Evolutionary conservation across 106 monocot species (phyloP), one percentile per base, ranked within the genome.

Genomic region (Gastrodia elata): DNA sequence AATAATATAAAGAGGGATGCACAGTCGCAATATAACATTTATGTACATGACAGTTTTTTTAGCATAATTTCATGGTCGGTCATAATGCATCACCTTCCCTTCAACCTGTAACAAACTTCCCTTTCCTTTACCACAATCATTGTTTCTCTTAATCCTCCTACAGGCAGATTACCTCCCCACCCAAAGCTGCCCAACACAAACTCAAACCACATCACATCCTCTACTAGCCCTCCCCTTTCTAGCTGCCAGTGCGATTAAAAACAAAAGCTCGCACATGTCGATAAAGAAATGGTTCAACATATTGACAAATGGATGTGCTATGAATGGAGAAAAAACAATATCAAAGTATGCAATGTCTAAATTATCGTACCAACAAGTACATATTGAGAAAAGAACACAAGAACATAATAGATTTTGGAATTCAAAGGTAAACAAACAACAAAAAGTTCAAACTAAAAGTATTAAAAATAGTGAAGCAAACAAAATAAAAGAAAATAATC

Each of bases 1-100:
- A 81, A 74, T 38, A 35, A 69, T 5, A 18, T 6, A 69, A 27
- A 25, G 39, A 69, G 5, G 37, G 13, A 69, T 40, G 52, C 22
- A 52, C 1, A 52, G 6, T 22, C 22, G n/a, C 52, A 52, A 22
- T 52, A 22, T 18, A 52, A 5, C 52, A n/a, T 5, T 8, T 9
- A 8, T 8, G 52, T 52, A 52, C 20, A 52, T 52, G 52, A 22
- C 18, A 22, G n/a, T 52, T 52, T 20, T 22, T 4, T 22, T 18
- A n/a, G 22, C 3, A 52, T 52, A 4, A 52, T 52, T 52, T 52
- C 20, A 2, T 1, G 4, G 52, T n/a, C n/a, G n/a, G n/a, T n/a
- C n/a, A n/a, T n/a, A n/a, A n/a, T n/a, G n/a, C n/a, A n/a, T n/a
- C n/a, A n/a, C n/a, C n/a, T n/a, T n/a, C n/a, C n/a, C n/a, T n/a